phyloP scores from a whole-genome alignment of 2,329 filamentous ascomycete genomes.

The Colletotrichum trifolii region DNA sequence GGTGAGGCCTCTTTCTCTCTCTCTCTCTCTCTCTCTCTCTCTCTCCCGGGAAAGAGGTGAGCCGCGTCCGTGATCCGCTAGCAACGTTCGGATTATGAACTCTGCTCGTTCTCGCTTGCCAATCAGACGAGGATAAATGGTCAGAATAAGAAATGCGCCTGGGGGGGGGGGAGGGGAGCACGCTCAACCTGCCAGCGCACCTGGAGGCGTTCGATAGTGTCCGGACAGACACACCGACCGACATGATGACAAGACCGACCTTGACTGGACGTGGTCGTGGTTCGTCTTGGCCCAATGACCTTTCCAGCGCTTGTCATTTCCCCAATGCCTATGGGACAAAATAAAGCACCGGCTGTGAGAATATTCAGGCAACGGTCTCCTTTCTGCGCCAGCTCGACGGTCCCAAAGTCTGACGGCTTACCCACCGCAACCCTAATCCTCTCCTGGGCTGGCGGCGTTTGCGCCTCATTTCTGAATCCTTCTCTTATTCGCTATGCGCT shows the following conservation, averaged over 20 bases:
- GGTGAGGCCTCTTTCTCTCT: too few species aligned
- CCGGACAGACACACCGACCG: conserved; percentile 17
- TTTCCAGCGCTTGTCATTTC: background rate
- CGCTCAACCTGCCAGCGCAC: conserved; percentile 19
- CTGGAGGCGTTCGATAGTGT: conserved; percentile 28
- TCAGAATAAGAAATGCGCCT: conserved; percentile 2
- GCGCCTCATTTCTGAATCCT: background rate
- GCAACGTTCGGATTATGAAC: too few species aligned
- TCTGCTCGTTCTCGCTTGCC: background rate
- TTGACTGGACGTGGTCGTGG: background rate
- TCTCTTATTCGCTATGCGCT: too few species aligned
- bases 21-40: too few species aligned
- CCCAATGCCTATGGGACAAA: background rate
- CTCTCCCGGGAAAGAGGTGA: too few species aligned
- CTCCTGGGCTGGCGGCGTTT: conserved; percentile 12
- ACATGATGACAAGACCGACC: background rate
- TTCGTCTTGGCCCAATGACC: background rate
- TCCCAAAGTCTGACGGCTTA: conserved; percentile 7
- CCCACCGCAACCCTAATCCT: background rate
- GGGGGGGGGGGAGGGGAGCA: too few species aligned
- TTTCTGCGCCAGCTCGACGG: background rate
- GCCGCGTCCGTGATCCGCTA: too few species aligned
- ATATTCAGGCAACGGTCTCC: conserved; percentile 14
- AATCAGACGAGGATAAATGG: background rate
- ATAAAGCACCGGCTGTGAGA: background rate